A percentile compares a stretch with the other conserved stretches of the same genome.
Conservation (phyloP, 2,329 filamentous ascomycete genomes). For the Cercospora nicotianae region DNA sequence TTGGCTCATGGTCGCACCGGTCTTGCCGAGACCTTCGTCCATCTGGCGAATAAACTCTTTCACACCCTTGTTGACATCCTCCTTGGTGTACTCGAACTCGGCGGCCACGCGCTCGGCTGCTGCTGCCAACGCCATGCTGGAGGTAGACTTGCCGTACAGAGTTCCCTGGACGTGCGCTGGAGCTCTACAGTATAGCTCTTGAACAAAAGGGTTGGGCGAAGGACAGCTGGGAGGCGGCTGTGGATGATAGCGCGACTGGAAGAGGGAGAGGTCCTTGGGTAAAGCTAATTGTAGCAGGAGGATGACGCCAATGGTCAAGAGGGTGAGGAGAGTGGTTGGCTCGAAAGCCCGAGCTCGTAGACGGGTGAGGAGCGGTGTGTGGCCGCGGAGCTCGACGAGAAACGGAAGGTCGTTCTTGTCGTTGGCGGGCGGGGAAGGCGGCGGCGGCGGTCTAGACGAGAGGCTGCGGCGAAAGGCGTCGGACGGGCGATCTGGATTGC, state of each 20-base stretch:
- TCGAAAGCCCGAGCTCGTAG: slow-evolving; percentile 11
- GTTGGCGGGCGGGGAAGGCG: slow-evolving; percentile 2
- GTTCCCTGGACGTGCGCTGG: slow-evolving; percentile 33
- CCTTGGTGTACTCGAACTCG: slow-evolving; percentile 80
- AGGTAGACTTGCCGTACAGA: slow-evolving; percentile 35
- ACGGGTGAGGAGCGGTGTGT: slow-evolving; percentile 18
- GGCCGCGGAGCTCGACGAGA: slow-evolving; percentile 32
- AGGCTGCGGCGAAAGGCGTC: slow-evolving; percentile 24
- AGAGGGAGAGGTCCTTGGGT: slow-evolving; percentile 12
- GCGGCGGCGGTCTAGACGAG: slow-evolving; percentile 16
- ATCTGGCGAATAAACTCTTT: slow-evolving; percentile 85
- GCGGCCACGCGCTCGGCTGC: slow-evolving; percentile 78
- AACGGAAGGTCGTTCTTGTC: slow-evolving; percentile 34
- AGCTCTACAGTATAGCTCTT: slow-evolving; percentile 39
- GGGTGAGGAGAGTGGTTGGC: slow-evolving; percentile 21
- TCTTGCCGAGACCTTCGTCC: slow-evolving; percentile 78
- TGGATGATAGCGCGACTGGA: slow-evolving; percentile 16
- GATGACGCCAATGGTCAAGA: slow-evolving; percentile 18
- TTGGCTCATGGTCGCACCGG: slow-evolving; percentile 83
- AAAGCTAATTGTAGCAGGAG: slow-evolving; percentile 21
- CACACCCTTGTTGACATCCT: slow-evolving; percentile 76
- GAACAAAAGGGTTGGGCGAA: slow-evolving; percentile 38
- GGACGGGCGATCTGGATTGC: slow-evolving; percentile 25
- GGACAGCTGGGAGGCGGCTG: slow-evolving; percentile 34
- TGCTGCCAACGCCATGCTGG: slow-evolving; percentile 57